Percentiles rank a stretch among this genome's conserved stretches.
Conservation (phyloP, 306 rosid genomes). For the Herpetospermum pedunculosum region DNA sequence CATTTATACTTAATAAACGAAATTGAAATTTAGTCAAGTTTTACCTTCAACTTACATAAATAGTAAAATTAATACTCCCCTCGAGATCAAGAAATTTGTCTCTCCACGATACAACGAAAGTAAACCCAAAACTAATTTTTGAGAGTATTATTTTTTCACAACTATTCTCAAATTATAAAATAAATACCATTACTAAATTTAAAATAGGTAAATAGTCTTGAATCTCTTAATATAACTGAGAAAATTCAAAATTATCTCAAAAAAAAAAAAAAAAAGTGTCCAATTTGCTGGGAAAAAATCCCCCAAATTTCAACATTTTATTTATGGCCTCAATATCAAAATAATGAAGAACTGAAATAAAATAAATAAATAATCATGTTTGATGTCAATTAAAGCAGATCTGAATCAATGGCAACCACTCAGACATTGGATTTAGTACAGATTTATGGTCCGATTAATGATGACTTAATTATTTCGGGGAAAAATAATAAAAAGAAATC, state of each 20-base stretch:
- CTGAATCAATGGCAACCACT: background rate
- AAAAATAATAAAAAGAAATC: background rate
- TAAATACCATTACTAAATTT: no score
- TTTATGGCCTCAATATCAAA: background rate
- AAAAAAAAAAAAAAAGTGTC: no score
- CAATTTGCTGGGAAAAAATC: no score
- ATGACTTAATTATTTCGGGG: background rate
- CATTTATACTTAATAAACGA: background rate
- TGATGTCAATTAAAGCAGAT: background rate
- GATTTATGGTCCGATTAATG: background rate
- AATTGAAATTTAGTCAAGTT: background rate
- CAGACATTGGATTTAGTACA: background rate
- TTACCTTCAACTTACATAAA: background rate
- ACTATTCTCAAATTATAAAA: no score
- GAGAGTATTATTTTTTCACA: no score
- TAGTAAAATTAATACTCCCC: background rate
- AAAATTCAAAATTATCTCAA: no score
- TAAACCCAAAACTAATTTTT: no score
- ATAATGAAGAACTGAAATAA: no score
- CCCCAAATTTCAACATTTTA: no score
- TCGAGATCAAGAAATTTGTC: background rate
- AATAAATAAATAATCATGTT: background rate
- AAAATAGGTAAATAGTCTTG: no score
- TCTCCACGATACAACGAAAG: no score
- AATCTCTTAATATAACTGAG: no score